Percentiles rank a stretch among this genome's conserved stretches.
Evolutionary conservation across 2,329 filamentous ascomycete species (phyloP).

Genomic region (Metarhizium anisopliae): DNA sequence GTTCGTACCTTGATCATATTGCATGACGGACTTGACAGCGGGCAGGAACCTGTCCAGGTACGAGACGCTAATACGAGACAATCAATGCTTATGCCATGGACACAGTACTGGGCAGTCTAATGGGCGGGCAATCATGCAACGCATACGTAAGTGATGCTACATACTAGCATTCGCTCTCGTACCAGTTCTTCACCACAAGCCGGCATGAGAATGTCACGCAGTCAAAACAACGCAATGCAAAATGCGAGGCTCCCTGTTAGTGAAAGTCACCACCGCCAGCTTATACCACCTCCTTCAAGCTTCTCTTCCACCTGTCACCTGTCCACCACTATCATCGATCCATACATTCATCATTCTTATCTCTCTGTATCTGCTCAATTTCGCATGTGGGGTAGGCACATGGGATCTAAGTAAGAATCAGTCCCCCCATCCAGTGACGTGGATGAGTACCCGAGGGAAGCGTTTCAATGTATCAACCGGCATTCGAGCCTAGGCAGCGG

Average conservation of each 20-base stretch:
- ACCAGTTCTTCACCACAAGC: no score
- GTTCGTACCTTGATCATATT: no score
- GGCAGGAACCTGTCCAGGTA: not conserved
- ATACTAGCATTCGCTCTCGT: not conserved
- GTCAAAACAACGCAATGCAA: not conserved
- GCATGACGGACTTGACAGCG: not conserved
- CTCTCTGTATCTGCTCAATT: not conserved
- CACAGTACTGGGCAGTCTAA: not conserved
- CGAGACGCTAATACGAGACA: not conserved
- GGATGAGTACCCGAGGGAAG: not conserved
- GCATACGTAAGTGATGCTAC: not conserved
- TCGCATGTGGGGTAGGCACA: not conserved
- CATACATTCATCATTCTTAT: not conserved
- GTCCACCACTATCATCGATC: not conserved
- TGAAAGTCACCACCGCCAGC: not conserved
- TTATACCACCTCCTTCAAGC: not conserved
- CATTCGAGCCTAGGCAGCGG: no score
- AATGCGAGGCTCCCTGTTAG: not conserved
- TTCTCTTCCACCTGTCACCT: not conserved
- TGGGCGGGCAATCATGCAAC: not conserved
- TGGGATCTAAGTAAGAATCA: no score
- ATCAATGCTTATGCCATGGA: not conserved
- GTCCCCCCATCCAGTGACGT: not conserved
- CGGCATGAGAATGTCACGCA: not conserved
- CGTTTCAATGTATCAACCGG: no score